Conservation (phyloP, 257 asterid genomes). For the Verbascum thapsus region DNA sequence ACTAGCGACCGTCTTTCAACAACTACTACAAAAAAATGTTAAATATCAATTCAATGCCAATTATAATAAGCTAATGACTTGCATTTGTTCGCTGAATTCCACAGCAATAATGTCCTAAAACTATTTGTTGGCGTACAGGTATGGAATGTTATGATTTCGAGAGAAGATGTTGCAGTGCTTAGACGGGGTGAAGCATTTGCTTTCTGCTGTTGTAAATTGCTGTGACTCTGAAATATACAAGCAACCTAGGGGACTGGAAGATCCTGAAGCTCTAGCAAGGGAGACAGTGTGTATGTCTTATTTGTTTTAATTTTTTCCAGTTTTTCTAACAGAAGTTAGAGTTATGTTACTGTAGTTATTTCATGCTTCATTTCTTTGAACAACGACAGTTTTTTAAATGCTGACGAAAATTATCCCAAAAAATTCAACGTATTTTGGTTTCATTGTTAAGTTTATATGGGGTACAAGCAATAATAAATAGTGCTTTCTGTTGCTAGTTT, state of each 20-base stretch:
- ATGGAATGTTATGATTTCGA: constrained; percentile 47
- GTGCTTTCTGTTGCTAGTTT: constrained; percentile 3
- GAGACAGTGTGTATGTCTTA: constrained; percentile 56
- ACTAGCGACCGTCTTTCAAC: not conserved
- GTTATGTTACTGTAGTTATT: constrained; percentile 9
- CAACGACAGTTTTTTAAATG: constrained; percentile 14
- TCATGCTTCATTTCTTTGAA: not conserved
- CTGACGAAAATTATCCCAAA: constrained; percentile 8
- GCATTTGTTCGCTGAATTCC: constrained; percentile 2
- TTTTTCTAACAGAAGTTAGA: constrained; percentile 5
- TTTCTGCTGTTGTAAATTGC: constrained; percentile 55
- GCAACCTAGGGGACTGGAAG: constrained; percentile 61
- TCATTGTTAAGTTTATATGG: constrained; percentile 12
- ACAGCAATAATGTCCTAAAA: not conserved
- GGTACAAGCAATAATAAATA: not conserved
- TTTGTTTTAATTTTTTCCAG: constrained; percentile 17
- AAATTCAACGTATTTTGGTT: not conserved
- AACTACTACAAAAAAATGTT: not conserved
- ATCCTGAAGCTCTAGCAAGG: constrained; percentile 75
- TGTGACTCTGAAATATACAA: constrained; percentile 62
- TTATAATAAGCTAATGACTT: not conserved
- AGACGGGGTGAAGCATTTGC: constrained; percentile 54
- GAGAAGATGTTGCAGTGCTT: constrained; percentile 67
- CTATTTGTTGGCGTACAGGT: constrained; percentile 35
- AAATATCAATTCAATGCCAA: not conserved